Evolutionary conservation across 2,329 filamentous ascomycete genomes (phyloP).

Genomic region (Ramichloridium luteum): DNA sequence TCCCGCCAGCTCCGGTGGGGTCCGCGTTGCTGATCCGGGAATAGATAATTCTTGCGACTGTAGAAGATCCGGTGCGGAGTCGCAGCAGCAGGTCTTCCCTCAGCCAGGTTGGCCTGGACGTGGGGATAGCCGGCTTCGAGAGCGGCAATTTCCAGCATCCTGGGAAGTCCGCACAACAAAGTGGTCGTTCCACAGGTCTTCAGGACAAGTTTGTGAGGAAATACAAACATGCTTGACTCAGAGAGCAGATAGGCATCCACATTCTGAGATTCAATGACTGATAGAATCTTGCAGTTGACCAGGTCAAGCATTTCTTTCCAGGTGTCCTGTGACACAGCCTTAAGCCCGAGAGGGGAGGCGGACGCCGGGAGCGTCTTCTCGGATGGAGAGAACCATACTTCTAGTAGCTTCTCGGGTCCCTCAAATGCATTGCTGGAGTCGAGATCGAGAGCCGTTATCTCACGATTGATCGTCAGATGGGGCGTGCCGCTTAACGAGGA

Average conservation of each 20-base stretch:
- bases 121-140: conserved; percentile 80
- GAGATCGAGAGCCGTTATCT: conserved; percentile 71
- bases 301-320: conserved; percentile 98
- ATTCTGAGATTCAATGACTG: conserved; percentile 81
- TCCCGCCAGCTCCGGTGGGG: conserved; percentile 97
- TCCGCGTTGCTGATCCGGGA: conserved; percentile 84
- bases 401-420: conserved; percentile 92
- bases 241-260: conserved; percentile 95
- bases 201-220: conserved; percentile 96
- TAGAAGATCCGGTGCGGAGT: conserved; percentile 95
- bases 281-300: conserved; percentile 97
- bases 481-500: conserved; percentile 67
- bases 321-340: conserved; percentile 66
- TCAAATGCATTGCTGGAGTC: conserved; percentile 96
- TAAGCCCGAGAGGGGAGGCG: conserved; percentile 64
- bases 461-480: conserved; percentile 91
- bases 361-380: conserved; percentile 58
- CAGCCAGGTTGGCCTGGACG: conserved; percentile 52
- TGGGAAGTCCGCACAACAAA: conserved; percentile 74
- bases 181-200: conserved; percentile 99
- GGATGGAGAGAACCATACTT: conserved; percentile 92
- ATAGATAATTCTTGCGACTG: conserved; percentile 96
- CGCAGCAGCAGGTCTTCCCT: conserved; percentile 61
- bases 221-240: conserved; percentile 99
- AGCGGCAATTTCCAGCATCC: conserved; percentile 84